These are phyloP conservation scores for Corynascus novoguineensis DNA, from an alignment of 495 filamentous ascomycete genomes.

Conservation along the genomic window DNA sequence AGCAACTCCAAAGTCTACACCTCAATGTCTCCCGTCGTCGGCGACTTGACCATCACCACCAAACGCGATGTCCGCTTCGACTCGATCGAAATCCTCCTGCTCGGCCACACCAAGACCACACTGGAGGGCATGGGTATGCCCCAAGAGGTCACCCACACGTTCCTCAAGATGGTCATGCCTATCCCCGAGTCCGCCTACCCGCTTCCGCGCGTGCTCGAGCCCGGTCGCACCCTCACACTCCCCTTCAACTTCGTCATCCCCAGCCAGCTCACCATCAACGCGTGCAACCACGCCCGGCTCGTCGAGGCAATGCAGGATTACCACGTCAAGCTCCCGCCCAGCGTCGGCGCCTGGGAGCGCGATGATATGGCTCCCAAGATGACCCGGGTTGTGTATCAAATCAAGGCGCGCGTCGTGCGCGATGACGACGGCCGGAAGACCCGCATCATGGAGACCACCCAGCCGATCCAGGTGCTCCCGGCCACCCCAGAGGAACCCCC, in stretches of 20 bases:
- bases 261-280: constrained; percentile 55
- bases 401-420: constrained; percentile 55
- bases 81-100: constrained; percentile 70
- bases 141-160: constrained; percentile 49
- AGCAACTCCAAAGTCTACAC: constrained; percentile 47
- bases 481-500: constrained; percentile 69
- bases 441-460: constrained; percentile 43
- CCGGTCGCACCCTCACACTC: constrained; percentile 61
- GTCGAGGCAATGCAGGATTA: constrained; percentile 58
- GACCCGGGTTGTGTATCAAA: constrained; percentile 65
- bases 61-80: constrained; percentile 69
- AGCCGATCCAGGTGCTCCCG: constrained; percentile 75
- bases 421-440: constrained; percentile 24
- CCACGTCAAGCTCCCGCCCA: constrained; percentile 77
- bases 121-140: constrained; percentile 40
- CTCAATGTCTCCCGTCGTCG: constrained; percentile 41
- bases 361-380: constrained; percentile 84
- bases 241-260: constrained; percentile 90
- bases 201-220: constrained; percentile 59
- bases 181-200: constrained; percentile 65
- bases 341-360: constrained; percentile 63
- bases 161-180: constrained; percentile 80
- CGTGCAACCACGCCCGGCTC: constrained; percentile 42
- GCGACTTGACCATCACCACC: constrained; percentile 51
- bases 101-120: constrained; percentile 53